Evolutionary conservation across 2,329 filamentous ascomycete species (phyloP).

Genomic region (Pyricularia grisea): DNA sequence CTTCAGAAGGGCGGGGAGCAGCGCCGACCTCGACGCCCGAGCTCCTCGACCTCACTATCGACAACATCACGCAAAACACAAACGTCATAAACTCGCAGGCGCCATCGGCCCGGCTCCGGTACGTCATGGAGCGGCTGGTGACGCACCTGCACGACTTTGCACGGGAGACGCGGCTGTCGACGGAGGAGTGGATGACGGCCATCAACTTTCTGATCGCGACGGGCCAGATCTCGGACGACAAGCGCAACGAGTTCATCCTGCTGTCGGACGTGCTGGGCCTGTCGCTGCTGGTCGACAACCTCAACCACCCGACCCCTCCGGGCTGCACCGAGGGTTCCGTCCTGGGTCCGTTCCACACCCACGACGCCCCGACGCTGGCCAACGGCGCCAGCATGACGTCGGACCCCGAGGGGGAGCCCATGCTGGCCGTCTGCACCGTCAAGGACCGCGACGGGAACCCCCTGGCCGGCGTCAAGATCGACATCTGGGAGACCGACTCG

Average conservation of each 20-base stretch:
- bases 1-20: neutral
- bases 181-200: constrained; percentile 68
- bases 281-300: constrained; percentile 70
- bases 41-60: constrained; percentile 56
- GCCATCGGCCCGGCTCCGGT: constrained; percentile 55
- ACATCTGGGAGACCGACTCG: constrained; percentile 80
- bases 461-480: constrained; percentile 57
- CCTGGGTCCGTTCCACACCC: constrained; percentile 74
- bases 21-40: constrained; percentile 5
- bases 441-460: constrained; percentile 55
- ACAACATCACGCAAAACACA: constrained; percentile 73
- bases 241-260: constrained; percentile 75
- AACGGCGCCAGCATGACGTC: constrained; percentile 56
- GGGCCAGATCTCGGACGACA: constrained; percentile 65
- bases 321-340: constrained; percentile 68
- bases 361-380: constrained; percentile 53
- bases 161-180: constrained; percentile 66
- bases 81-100: constrained; percentile 66
- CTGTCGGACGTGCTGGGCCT: constrained; percentile 73
- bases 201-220: constrained; percentile 62
- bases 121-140: constrained; percentile 64
- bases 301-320: constrained; percentile 72
- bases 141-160: constrained; percentile 76
- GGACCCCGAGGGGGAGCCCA: constrained; percentile 58
- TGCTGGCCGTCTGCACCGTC: constrained; percentile 66